Evolutionary conservation across 495 filamentous ascomycete genomes (phyloP).

Genomic region (Penicillium riverlandense): DNA sequence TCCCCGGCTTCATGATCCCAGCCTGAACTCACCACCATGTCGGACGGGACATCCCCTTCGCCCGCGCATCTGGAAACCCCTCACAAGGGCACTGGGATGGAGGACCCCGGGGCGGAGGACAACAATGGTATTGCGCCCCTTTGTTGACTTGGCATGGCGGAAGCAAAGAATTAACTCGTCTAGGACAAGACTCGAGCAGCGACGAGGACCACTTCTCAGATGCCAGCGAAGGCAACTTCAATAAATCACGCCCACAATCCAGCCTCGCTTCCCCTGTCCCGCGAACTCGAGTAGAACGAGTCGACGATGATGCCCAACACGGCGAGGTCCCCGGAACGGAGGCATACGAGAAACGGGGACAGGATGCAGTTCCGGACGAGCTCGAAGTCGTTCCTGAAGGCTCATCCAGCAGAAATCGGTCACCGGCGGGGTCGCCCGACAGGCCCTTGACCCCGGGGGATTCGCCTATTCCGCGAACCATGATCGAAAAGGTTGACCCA

Average conservation of each 20-base stretch:
- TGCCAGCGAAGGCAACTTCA: conserved; percentile 62
- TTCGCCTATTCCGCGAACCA: conserved; percentile 66
- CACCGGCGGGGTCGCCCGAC: conserved; percentile 28
- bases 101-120: conserved; percentile 79
- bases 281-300: conserved; percentile 53
- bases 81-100: conserved; percentile 51
- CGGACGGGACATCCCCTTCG: conserved; percentile 30
- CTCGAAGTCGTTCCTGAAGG: conserved; percentile 56
- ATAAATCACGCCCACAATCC: conserved; percentile 25
- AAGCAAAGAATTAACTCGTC: not conserved
- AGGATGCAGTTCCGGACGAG: conserved; percentile 62
- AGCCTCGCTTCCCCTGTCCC: conserved; percentile 50
- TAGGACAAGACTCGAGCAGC: conserved; percentile 49
- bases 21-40: conserved; percentile 25
- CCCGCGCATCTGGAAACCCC: conserved; percentile 56
- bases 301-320: conserved; percentile 49
- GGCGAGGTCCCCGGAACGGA: conserved; percentile 57
- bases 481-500: conserved; percentile 74
- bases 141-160: not conserved
- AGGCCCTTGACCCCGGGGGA: conserved; percentile 43
- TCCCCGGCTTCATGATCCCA: conserved; percentile 14
- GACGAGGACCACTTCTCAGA: conserved; percentile 88
- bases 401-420: conserved; percentile 37
- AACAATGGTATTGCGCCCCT: conserved; percentile 54
- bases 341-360: conserved; percentile 48